Percentiles rank a stretch among this genome's conserved stretches.
Evolutionary conservation across 805 yeast species (phyloP).

Genomic region (Jamesozyma gamospora): DNA sequence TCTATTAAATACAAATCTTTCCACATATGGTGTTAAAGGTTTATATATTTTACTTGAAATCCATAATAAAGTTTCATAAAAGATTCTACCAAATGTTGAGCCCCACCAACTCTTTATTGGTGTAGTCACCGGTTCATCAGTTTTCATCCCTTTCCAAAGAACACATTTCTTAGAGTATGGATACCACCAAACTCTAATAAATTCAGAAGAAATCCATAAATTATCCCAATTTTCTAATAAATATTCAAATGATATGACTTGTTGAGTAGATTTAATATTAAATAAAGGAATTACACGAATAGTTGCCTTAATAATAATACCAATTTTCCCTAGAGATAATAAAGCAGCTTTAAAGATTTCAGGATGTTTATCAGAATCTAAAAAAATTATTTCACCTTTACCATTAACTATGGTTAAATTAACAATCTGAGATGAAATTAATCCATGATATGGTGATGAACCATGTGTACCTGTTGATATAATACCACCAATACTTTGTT

Average conservation of each 20-base stretch:
- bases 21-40: conserved; percentile 72
- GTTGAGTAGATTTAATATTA: conserved; percentile 71
- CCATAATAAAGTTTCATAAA: conserved; percentile 75
- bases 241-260: conserved; percentile 68
- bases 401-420: conserved; percentile 66
- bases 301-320: conserved; percentile 79
- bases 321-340: conserved; percentile 83
- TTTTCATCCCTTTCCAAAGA: conserved; percentile 81
- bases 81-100: conserved; percentile 61
- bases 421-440: conserved; percentile 81
- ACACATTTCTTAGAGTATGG: conserved; percentile 83
- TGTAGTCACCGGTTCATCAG: conserved; percentile 49
- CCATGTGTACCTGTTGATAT: conserved; percentile 97
- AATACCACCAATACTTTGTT: conserved; percentile 90
- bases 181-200: conserved; percentile 94
- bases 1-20: conserved; percentile 71
- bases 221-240: conserved; percentile 63
- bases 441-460: conserved; percentile 84
- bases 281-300: conserved; percentile 76
- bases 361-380: conserved; percentile 43
- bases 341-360: conserved; percentile 73
- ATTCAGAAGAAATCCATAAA: conserved; percentile 85
- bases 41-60: conserved; percentile 66
- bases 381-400: conserved; percentile 52
- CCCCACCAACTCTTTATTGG: conserved; percentile 83